Evolutionary conservation across 495 filamentous ascomycete species (phyloP), one percentile per base, ranked within the genome.

Genomic region (Daldinia caldariorum): DNA sequence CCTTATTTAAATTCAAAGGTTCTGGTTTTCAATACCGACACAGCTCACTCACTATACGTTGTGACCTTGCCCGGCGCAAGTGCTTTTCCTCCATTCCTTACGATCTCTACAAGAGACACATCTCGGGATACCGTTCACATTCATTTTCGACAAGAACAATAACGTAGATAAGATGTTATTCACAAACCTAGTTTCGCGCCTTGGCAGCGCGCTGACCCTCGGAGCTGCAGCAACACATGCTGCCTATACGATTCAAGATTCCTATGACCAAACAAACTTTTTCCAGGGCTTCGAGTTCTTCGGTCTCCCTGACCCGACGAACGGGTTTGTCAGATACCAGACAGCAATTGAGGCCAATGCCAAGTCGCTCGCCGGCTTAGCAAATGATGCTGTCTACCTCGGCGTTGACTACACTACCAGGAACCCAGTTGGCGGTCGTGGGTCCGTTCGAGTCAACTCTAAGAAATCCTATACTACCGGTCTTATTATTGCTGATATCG

Each of bases 401-500:
- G 86, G 86, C 22, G 86, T 87, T 14, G 86, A 88, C 69, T 76
- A 83, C 54, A 81, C 63, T 45, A 85, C 79, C 41, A 35, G 66
- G 34, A 83, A 80, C 31, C 81, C 82, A 4, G 13, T 26, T 1
- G 69, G 67, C 58, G 91, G 92, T n/a, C 91, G 92, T 16, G 77
- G 83, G 1, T 90, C 89, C 5, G 85, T 92, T 18, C 89, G 92
- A 8, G 81, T 96, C 12, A 84, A 84, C 51, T 91, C 87, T 78
- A 91, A 88, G 62, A 86, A 89, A 62, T 78, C 83, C 20, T 96
- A 87, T 77, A 89, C 83, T 49, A 79, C 87, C 16, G 91, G 90
- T 2, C 82, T 96, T 29, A 88, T 94, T 75, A 82, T 94, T 58
- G 85, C 89, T 39, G 92, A 94, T 70, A 85, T 94, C 61, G 79